Percentiles rank a stretch among this genome's conserved stretches.
phyloP scores from a whole-genome alignment of 768 basidiomycete species.

The Sarcodon aspratus region DNA sequence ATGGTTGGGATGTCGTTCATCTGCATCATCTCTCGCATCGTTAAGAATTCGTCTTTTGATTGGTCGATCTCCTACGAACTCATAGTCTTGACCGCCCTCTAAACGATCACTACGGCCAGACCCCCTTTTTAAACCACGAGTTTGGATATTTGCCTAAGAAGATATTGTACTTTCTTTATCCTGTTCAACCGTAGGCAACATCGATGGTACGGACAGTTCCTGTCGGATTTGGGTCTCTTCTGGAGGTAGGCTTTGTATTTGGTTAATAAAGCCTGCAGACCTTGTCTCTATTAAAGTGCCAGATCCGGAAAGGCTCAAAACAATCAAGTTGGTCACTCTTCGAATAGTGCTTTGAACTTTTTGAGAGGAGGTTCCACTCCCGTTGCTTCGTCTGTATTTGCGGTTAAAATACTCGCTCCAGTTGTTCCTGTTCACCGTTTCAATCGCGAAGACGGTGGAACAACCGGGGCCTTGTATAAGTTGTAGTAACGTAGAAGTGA shows the following conservation, averaged over 20 bases:
- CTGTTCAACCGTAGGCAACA: not conserved
- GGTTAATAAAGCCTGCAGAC: not conserved
- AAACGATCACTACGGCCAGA: not conserved
- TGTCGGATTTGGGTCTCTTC: not conserved
- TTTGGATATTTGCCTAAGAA: not conserved
- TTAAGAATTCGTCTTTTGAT: not conserved
- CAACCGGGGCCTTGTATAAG: conserved; percentile 5
- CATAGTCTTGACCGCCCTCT: not conserved
- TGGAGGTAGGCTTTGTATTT: not conserved
- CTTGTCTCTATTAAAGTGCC: not conserved
- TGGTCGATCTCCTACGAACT: not conserved
- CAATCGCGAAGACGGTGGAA: conserved; percentile 13
- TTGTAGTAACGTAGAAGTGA: not conserved
- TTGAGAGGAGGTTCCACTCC: conserved; percentile 47
- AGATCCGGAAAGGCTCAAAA: conserved; percentile 10
- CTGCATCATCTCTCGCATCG: not conserved
- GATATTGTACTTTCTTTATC: not conserved
- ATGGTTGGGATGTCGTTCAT: not conserved
- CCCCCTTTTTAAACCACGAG: not conserved
- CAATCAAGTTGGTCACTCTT: conserved; percentile 47
- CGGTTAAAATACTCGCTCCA: conserved; percentile 10
- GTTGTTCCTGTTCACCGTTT: conserved; percentile 44
- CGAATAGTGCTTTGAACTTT: conserved; percentile 62
- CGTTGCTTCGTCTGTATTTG: conserved; percentile 14
- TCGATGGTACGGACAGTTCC: too few species aligned